Base-by-base conservation (phyloP, 306 rosid species). In the Ziziphus jujuba region DNA sequence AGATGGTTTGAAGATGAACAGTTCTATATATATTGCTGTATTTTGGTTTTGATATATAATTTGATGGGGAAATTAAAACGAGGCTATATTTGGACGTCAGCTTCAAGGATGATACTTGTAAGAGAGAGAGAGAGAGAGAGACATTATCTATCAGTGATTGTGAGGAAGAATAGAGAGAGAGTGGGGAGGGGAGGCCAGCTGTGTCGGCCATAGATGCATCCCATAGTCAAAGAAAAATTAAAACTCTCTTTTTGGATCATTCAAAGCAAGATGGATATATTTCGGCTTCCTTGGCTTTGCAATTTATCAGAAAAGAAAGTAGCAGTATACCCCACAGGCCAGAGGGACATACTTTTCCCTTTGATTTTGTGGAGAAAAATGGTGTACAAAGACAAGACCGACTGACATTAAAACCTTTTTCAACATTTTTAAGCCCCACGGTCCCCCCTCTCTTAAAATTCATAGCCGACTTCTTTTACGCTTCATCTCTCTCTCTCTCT, bases 121-220 rank as follows among this genome's bases (percentile, higher is more conserved):
- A 6, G 17, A 5, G n/a, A 43, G 66, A 69, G 20, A 64, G 72
- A 47, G 80, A 73, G 33, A 66, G 76, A 4, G 75, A 78, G 54
- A 12, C 58, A 33, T 72, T 55, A 74, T 67, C 81, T 45, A 71
- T 61, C 65, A 2, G 45, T 54, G 75, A 69, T 60, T 65, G 59
- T 47, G 64, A 67, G 36, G 50, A 22, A 15, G 75, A 69, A 65
- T 28, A 56, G 22, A 65, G 63, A 52, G 34, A 36, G 50, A 23
- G 59, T 40, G 59, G 72, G n/a, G n/a, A n/a, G n/a, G n/a, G n/a
- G n/a, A n/a, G n/a, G n/a, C n/a, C n/a, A n/a, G 59, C 24, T 20
- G 72, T 78, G 91, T 86, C 88, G 88, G 88, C 77, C 86, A 83
- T 71, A 34, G 48, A 14, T 68, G 77, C 72, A 69, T 57, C 72